Evolutionary conservation across 2,329 filamentous ascomycete species (phyloP), one percentile per base, ranked within the genome.

Genomic region (Nemania sp.): DNA sequence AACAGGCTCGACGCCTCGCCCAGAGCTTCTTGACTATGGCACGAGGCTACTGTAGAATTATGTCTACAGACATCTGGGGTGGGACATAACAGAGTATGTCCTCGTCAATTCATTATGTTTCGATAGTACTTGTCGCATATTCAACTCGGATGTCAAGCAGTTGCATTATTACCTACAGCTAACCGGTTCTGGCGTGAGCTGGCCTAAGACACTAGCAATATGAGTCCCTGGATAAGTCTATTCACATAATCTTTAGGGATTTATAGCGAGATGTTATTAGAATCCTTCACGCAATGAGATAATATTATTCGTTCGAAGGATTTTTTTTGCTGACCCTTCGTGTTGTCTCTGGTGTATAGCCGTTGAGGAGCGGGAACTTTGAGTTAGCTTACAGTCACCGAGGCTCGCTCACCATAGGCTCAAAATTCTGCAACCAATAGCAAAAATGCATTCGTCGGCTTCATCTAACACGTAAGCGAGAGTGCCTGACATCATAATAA

Each of bases 361-460:
- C 20, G 26, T 11, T 15, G 51, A 18, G 26, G 27, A 49, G 51
- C 15, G 11, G 38, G 49, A 55, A 22, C 15, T 35, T 49, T 13
- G 5, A 29, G 15, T 41, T 10, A n/a, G 43, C 43, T 56, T 32
- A 10, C 6, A 24, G 4, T 27, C 35, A 32, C 11, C 43, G 29
- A 60, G 29, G 18, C 45, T 64, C 41, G 18, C 45, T 64, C 41
- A 51, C 26, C 13, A 49, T n/a, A 29, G 49, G 20, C 52, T 52
- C 24, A 56, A 56, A 38, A 22, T 22, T 32, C 22, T 5, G 32
- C 49, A 22, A 20, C 62, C 57, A 68, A 68, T 68, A 27, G 27
- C 27, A 49, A 47, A 27, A 58, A 24, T 49, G 20, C 20, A 45
- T 41, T 54, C 35, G 22, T 54, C 10, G 38, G 47, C 29, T 57